Percentiles rank a stretch among this genome's conserved stretches.
Evolutionary conservation across 495 filamentous ascomycete genomes (phyloP).

Genomic region (Aspergillus hancockii): DNA sequence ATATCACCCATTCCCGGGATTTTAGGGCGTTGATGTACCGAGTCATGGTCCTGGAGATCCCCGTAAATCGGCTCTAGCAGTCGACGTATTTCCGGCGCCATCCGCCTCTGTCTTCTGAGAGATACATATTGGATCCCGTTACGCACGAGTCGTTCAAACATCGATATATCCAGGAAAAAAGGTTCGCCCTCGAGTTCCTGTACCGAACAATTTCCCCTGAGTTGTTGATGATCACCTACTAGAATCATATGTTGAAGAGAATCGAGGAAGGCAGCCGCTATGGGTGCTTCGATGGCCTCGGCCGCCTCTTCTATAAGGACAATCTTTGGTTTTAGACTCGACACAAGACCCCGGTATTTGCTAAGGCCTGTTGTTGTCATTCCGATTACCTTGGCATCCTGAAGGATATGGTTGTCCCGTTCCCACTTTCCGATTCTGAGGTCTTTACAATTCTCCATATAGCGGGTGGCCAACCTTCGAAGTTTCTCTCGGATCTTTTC

Average conservation of each 20-base stretch:
- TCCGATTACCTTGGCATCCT: conserved; percentile 61
- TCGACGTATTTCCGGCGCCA: conserved; percentile 70
- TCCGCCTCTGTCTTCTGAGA: conserved; percentile 64
- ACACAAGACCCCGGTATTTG: conserved; percentile 78
- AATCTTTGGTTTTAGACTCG: conserved; percentile 65
- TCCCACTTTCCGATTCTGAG: conserved; percentile 59
- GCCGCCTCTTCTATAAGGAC: conserved; percentile 78
- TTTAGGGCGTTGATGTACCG: conserved; percentile 58
- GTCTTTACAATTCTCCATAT: conserved; percentile 38
- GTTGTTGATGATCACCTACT: conserved; percentile 75
- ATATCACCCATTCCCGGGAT: conserved; percentile 78
- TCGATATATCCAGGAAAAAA: conserved; percentile 66
- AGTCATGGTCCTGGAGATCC: conserved; percentile 64
- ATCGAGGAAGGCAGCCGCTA: conserved; percentile 64
- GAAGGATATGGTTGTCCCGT: conserved; percentile 49
- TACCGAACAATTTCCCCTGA: conserved; percentile 63
- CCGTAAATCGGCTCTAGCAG: conserved; percentile 69
- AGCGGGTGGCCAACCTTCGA: conserved; percentile 40
- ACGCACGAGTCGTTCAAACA: conserved; percentile 75
- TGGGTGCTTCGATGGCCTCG: conserved; percentile 67
- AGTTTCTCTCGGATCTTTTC: conserved; percentile 42
- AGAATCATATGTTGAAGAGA: conserved; percentile 72
- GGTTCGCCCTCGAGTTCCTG: conserved; percentile 54
- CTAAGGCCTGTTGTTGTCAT: conserved; percentile 84
- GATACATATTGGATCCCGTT: conserved; percentile 65